phyloP scores from a whole-genome alignment of 2,329 filamentous ascomycete genomes.

The Pseudonectria foliicola region DNA sequence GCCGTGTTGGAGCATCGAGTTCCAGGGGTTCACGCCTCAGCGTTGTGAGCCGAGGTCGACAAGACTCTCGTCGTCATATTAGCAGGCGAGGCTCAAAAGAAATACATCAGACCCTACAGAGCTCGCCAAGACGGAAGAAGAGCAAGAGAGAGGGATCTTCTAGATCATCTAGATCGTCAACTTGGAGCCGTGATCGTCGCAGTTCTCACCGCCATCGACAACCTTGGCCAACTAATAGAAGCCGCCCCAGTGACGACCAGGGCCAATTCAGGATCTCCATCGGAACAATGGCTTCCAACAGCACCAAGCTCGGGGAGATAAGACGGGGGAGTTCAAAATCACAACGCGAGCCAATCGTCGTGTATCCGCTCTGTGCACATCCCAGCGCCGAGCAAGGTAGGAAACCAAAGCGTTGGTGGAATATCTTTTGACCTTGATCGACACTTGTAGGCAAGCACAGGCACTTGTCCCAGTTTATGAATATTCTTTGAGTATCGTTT shows the following conservation, averaged over 20 bases:
- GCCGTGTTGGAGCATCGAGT: constrained; percentile 18
- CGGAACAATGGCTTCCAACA: constrained; percentile 34
- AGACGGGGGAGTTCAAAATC: constrained; percentile 14
- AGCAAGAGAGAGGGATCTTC: constrained; percentile 7
- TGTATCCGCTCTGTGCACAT: constrained; percentile 15
- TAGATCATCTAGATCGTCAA: constrained; percentile 4
- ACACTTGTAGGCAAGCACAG: too few species aligned
- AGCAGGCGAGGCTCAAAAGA: constrained; percentile 5
- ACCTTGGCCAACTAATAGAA: too few species aligned
- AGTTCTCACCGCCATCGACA: constrained; percentile 3
- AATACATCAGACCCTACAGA: constrained; percentile 1
- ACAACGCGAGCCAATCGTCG: constrained; percentile 4
- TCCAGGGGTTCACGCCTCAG: constrained; percentile 11
- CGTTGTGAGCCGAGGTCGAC: constrained; percentile 13
- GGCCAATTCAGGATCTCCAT: constrained; percentile 17
- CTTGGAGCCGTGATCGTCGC: constrained; percentile 6
- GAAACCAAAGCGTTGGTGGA: constrained; percentile 17
- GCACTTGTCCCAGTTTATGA: too few species aligned
- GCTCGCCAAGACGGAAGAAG: constrained; percentile 4
- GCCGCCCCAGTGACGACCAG: too few species aligned
- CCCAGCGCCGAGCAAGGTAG: constrained; percentile 6
- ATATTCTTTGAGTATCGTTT: too few species aligned
- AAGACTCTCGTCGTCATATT: constrained; percentile 8
- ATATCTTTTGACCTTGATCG: constrained; percentile 5
- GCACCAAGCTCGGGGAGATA: constrained; percentile 40